Percentiles rank a stretch among this genome's conserved stretches.
phyloP scores from a whole-genome alignment of 176 grass and related monocot genomes.

The Eleusine coracana region DNA sequence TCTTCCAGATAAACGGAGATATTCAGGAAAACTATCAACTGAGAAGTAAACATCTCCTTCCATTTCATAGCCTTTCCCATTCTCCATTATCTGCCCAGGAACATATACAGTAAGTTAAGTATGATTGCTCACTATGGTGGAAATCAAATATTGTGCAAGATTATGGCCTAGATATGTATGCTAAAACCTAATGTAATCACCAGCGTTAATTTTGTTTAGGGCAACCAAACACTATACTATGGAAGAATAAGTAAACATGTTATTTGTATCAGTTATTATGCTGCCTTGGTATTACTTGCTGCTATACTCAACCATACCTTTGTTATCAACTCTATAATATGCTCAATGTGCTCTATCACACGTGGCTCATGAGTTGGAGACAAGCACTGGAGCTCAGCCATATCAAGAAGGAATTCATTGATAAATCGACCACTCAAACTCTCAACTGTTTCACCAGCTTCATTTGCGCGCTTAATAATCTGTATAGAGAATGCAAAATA shows the following conservation, averaged over 20 bases:
- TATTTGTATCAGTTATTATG: too few relatives aligned
- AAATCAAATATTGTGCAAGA: not conserved
- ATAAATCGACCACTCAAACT: slow-evolving; percentile 71
- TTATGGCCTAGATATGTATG: not conserved
- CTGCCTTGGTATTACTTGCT: not conserved
- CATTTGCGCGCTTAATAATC: slow-evolving; percentile 90
- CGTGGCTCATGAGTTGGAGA: slow-evolving; percentile 76
- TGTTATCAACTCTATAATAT: slow-evolving; percentile 82
- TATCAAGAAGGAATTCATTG: slow-evolving; percentile 77
- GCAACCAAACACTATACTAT: slow-evolving; percentile 2
- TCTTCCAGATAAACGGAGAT: slow-evolving; percentile 60
- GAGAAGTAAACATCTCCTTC: slow-evolving; percentile 84
- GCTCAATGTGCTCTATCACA: slow-evolving; percentile 82
- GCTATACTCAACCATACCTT: slow-evolving; percentile 54
- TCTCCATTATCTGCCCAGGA: slow-evolving; percentile 67
- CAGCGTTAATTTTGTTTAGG: not conserved
- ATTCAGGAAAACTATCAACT: slow-evolving; percentile 57
- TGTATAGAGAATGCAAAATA: slow-evolving; percentile 42
- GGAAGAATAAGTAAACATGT: too few relatives aligned
- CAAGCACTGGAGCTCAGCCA: slow-evolving; percentile 72
- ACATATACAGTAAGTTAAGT: not conserved
- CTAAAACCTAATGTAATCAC: not conserved
- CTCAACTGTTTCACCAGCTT: slow-evolving; percentile 66
- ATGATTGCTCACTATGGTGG: slow-evolving; percentile 4
- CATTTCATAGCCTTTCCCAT: slow-evolving; percentile 59